Base-by-base conservation (phyloP, 805 yeast species). In the Wickerhamiella domercqiae region DNA sequence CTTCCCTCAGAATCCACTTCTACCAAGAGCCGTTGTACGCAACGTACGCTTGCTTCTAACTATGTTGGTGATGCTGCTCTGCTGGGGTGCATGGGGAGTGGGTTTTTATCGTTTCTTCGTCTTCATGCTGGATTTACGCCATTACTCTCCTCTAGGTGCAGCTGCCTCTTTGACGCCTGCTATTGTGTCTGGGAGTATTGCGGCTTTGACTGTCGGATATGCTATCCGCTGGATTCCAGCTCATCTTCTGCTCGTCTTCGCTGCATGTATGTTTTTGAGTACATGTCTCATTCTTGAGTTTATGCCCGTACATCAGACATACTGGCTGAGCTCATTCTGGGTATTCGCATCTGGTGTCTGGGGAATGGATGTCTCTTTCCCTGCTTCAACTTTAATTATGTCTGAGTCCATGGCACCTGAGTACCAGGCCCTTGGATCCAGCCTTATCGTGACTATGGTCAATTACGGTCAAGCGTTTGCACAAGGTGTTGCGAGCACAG, bases 321-420 rank as follows among this genome's bases (percentile, higher is more conserved):
- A 67, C 50, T 79, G 72, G 68, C 61, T 66, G 5, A 64, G 72
- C 49, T 54, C 70, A 2, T 64, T 79, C 48, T 73, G 76, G 3
- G 66, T 69, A 21, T 61, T 69, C 63, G 46, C 73, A 14, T 56
- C 78, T 4, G 56, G 71, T 4, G 67, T 75, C 11, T 75, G 74
- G 63, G 93, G 83, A 2, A 77, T 79, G 84, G 87, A 79, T 52
- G 59, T 75, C 53, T 72, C 80, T 20, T 79, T 78, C 54, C 87
- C 90, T 0, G 75, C 86, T 1, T 74, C 79, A 0, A 70, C 83
- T 0, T 63, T 78, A 35, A 65, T 75, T 11, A 53, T 78, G 30
- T 68, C 77, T 5, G 73, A 73, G 42, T 60, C 59, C 34, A 59
- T 78, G 26, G 84, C 86, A 0, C 54, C 62, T 34, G 61, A 67